Percentiles rank a stretch among this genome's conserved stretches.
These are phyloP conservation scores for Hypoxylon sp. DNA, from an alignment of 2,329 filamentous ascomycete species.

Conservation along the genomic window DNA sequence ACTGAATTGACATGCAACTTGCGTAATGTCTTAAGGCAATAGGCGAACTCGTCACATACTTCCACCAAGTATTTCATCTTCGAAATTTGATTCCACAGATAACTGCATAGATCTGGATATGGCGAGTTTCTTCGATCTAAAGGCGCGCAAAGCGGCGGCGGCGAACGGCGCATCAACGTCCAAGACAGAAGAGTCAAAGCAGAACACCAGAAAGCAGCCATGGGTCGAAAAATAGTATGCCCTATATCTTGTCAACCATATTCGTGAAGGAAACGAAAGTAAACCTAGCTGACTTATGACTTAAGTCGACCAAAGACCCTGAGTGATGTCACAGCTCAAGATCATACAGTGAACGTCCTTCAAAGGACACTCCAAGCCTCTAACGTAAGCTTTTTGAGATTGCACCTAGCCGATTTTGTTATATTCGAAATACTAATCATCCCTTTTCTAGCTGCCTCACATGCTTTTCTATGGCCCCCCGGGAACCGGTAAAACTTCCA, in stretches of 20 bases:
- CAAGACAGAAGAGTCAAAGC: constrained; percentile 76
- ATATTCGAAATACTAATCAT: constrained; percentile 15
- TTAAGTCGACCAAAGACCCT: constrained; percentile 91
- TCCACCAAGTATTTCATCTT: neutral
- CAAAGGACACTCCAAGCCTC: constrained; percentile 94
- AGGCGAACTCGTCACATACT: neutral
- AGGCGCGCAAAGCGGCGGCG: constrained; percentile 86
- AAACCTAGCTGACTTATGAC: constrained; percentile 50
- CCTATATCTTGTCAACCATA: constrained; percentile 24
- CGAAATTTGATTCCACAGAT: neutral
- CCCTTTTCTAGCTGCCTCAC: constrained; percentile 79
- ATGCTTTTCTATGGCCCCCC: constrained; percentile 99
- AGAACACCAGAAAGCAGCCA: constrained; percentile 80
- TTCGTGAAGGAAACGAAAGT: neutral
- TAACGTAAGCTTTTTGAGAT: constrained; percentile 70
- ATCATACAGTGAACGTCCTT: constrained; percentile 94
- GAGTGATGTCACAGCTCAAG: constrained; percentile 95
- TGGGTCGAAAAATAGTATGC: constrained; percentile 99
- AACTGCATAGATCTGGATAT: constrained; percentile 62
- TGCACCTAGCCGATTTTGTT: neutral
- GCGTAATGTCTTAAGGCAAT: neutral
- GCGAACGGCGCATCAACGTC: constrained; percentile 72
- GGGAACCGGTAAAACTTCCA: constrained; percentile 97
- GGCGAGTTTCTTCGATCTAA: constrained; percentile 96
- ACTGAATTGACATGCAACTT: constrained; percentile 15